These are phyloP conservation scores for Ophiocordyceps sinensis DNA, from an alignment of 2,329 filamentous ascomycete genomes.

Conservation along the genomic window DNA sequence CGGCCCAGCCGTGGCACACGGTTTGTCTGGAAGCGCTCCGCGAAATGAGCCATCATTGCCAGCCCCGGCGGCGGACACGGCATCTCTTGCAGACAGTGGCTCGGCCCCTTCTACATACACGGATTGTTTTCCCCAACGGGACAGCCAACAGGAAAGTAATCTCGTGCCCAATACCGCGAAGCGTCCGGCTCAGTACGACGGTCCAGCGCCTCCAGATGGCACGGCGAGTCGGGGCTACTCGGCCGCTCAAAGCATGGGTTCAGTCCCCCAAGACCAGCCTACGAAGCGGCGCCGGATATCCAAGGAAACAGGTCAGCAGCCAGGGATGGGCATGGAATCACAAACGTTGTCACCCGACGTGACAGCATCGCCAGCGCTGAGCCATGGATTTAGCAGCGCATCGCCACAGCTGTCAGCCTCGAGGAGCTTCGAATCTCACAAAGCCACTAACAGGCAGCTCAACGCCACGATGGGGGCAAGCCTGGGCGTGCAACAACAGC, in stretches of 20 bases:
- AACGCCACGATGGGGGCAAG: constrained; percentile 2
- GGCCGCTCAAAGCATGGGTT: constrained; percentile 1
- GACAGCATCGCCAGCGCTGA: constrained; percentile 5
- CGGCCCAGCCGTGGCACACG: neutral
- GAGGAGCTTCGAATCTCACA: constrained; percentile 7
- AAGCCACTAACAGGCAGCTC: constrained; percentile 1
- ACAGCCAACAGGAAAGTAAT: neutral
- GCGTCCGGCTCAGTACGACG: constrained; percentile 1
- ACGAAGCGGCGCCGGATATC: constrained; percentile 14
- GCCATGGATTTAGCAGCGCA: constrained; percentile 2
- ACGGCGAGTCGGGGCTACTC: neutral
- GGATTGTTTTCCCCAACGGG: neutral
- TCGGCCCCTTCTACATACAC: neutral
- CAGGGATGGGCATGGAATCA: constrained; percentile 2
- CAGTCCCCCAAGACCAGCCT: constrained; percentile 3
- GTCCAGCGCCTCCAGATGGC: neutral
- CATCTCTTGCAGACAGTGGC: neutral
- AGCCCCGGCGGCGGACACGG: neutral
- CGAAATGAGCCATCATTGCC: neutral
- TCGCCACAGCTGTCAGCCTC: constrained; percentile 3
- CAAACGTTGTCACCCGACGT: constrained; percentile 3
- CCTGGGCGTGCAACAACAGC: constrained; percentile 5
- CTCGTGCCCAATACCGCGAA: neutral
- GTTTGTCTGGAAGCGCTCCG: neutral
- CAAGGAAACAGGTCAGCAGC: constrained; percentile 7